Base-by-base conservation (phyloP, 352 stramenopile species). In the Phytophthora europaea region DNA sequence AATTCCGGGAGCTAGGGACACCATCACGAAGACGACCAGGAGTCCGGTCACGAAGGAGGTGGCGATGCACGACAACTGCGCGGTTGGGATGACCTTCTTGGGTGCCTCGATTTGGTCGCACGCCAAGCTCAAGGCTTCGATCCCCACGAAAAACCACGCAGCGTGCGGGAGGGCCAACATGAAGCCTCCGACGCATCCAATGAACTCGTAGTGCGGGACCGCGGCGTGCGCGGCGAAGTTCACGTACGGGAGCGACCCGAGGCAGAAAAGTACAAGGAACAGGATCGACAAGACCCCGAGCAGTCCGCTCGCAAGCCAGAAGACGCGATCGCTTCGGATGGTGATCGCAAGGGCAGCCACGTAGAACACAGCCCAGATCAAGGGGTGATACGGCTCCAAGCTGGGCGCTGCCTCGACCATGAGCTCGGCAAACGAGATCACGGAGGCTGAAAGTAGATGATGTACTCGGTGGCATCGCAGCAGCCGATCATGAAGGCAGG, bases 121-220 rank as follows among this genome's bases (percentile, higher is more conserved):
- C 5, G 75, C 52, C 4, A 80, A 33, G 5, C 51, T 63, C 6
- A 82, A 33, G 1, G 72, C 52, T 51, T 89, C 80, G 18, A 84
- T 70, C 0, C 77, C 77, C 9, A 85, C 76, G 51, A 83, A 87
- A 16, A 81, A 80, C 76, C 80, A 81, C 3, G 63, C 61, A 6
- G 65, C 73, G 16, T 75, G 33, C 15, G 78, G 74, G 4, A 83
- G 53, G 3, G 38, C 38, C 20, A 66, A 55, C 58, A 77, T 70
- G 58, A 83, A 81, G 3, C 58, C 75, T 16, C 23, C 6, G n/a
- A 77, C 70, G 6, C 43, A 57, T 4, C 51, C 61, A 15, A 67
- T 48, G 13, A 67, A 73, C 1, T 55, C 28, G 2, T 55, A 9
- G 2, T 66, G 31, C 9, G 54, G 28, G 13, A 38, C 18, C 8